A percentile compares a stretch with the other conserved stretches of the same genome.
phyloP scores from a whole-genome alignment of 1,139 yeast genomes.

The Suhomyces coccinellae region DNA sequence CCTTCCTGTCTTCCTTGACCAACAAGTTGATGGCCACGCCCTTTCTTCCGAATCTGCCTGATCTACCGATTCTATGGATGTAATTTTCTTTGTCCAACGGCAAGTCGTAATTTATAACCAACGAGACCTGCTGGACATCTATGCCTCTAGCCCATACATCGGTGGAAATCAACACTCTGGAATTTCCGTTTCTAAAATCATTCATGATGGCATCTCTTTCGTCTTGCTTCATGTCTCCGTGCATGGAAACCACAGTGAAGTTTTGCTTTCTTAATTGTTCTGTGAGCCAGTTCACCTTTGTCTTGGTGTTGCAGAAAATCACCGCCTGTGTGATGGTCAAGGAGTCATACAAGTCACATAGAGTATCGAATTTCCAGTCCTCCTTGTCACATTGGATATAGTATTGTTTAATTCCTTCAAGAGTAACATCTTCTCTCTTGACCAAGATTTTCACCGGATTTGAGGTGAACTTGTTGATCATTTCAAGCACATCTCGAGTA shows the following conservation, averaged over 20 bases:
- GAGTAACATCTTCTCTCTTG: constrained; percentile 81
- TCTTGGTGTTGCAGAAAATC: constrained; percentile 89
- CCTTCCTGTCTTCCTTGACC: constrained; percentile 64
- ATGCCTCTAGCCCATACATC: constrained; percentile 99
- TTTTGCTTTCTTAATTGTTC: constrained; percentile 76
- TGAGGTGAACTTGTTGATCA: constrained; percentile 84
- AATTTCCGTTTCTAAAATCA: constrained; percentile 75
- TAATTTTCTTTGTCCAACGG: constrained; percentile 87
- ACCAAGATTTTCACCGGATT: constrained; percentile 91
- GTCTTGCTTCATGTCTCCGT: constrained; percentile 95
- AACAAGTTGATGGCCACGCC: constrained; percentile 92
- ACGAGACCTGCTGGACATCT: constrained; percentile 95
- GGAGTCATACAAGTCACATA: constrained; percentile 93
- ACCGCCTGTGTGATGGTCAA: constrained; percentile 94
- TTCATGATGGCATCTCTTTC: constrained; percentile 89
- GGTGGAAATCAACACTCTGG: constrained; percentile 87
- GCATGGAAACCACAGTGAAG: constrained; percentile 92
- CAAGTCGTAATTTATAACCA: constrained; percentile 89
- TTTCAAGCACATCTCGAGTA: constrained; percentile 79
- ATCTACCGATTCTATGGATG: constrained; percentile 90
- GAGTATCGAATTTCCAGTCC: constrained; percentile 93
- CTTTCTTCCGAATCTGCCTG: constrained; percentile 94
- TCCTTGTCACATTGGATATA: constrained; percentile 85
- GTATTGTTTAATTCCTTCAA: constrained; percentile 89
- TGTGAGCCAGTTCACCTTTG: constrained; percentile 89